Evolutionary conservation across 176 grass and related monocot genomes (phyloP), one percentile per base, ranked within the genome.

Genomic region (Paspalum vaginatum): DNA sequence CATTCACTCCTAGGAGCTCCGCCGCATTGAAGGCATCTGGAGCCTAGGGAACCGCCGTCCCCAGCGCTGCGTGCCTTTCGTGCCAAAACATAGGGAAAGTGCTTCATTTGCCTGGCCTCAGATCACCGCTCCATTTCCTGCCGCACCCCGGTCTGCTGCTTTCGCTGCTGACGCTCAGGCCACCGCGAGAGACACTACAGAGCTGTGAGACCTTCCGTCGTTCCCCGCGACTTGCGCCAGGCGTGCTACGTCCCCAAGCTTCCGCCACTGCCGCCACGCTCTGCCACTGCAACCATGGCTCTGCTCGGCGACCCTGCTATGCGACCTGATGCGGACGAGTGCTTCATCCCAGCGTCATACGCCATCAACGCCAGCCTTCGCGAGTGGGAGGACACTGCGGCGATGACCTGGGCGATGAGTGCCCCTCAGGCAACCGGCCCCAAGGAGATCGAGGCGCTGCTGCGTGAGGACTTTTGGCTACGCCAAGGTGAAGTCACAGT

Each of bases 201-300:
- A 5, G n/a, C 1, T 32, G 32, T 3, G 32, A 1, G 32, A 3
- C 32, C 32, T 32, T 32, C 32, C 32, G 3, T 32, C 32, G 9
- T 32, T 1, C 32, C 32, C 32, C 32, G 2, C 2, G 8, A 2
- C 55, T 0, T 0, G 8, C 54, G 6, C 55, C 0, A 0, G 2
- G 32, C 32, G 32, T 1, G n/a, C 20, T 11, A 15, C 2, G 20
- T 21, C 21, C 55, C 8, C 0, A 3, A 11, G 6, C 20, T 24
- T 3, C 55, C 9, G 0, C 20, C n/a, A 4, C n/a, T 3, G 3
- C 55, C n/a, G 2, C 20, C n/a, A 0, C 55, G 0, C 2, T 4
- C n/a, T 11, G 11, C 9, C 0, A 5, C 8, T 9, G 0, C 56
- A 10, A 0, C 56, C 4, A 1, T 11, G 21, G 9, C 9, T 9